A percentile compares a stretch with the other conserved stretches of the same genome.
These are phyloP conservation scores for Spinellus fusiger DNA, from an alignment of 192 early-diverging fungal species.

Conservation along the genomic window DNA sequence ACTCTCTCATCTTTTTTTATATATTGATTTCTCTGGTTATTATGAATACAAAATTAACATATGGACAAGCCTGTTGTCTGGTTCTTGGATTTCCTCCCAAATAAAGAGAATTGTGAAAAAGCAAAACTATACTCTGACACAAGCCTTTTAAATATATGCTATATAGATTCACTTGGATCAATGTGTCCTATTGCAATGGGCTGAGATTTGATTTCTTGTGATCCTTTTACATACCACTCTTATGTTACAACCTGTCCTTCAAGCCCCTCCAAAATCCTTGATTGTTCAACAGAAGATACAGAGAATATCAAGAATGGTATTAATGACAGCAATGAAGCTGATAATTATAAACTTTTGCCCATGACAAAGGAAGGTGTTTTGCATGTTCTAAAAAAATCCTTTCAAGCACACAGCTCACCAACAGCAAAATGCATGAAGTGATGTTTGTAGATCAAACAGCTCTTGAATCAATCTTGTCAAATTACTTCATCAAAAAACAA, in stretches of 20 bases:
- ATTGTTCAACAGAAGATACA: neutral
- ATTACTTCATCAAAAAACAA: neutral
- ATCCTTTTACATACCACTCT: neutral
- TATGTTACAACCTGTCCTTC: neutral
- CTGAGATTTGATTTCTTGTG: neutral
- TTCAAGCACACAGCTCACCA: neutral
- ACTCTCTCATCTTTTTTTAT: no score
- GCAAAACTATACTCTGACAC: neutral
- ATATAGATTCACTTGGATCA: neutral
- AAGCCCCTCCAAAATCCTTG: neutral
- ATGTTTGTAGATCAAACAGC: neutral
- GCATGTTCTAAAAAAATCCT: neutral
- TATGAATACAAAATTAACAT: neutral
- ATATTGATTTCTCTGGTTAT: neutral
- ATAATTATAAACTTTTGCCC: neutral
- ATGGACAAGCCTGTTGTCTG: neutral
- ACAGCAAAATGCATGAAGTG: neutral
- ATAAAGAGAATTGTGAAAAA: neutral
- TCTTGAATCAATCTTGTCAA: neutral
- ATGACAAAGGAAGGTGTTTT: neutral
- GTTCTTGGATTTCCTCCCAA: neutral
- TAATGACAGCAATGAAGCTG: neutral
- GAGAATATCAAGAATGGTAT: neutral
- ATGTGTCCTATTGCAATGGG: neutral
- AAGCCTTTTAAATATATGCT: neutral